These are phyloP conservation scores for Gymnopus androsaceus DNA, from an alignment of 1,284 basidiomycete species.

Conservation along the genomic window DNA sequence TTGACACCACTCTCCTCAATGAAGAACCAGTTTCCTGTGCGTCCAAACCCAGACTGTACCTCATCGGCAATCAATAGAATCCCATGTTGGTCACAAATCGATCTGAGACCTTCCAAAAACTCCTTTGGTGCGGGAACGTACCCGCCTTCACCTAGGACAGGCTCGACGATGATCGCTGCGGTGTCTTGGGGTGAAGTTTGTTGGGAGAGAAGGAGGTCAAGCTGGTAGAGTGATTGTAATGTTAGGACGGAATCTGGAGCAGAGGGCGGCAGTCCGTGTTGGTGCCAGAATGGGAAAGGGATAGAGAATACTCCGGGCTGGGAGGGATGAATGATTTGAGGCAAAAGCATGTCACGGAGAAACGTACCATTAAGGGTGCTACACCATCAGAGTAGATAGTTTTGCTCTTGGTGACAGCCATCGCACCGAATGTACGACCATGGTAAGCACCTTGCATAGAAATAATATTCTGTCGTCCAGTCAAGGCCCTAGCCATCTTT, in stretches of 20 bases:
- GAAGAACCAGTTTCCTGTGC: slow-evolving; percentile 87
- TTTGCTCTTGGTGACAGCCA: slow-evolving; percentile 89
- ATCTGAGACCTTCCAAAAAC: slow-evolving; percentile 80
- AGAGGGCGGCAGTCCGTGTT: slow-evolving; percentile 64
- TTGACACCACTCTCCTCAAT: slow-evolving; percentile 78
- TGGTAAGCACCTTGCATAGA: slow-evolving; percentile 70
- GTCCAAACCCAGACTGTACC: slow-evolving; percentile 88
- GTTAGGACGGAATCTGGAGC: slow-evolving; percentile 72
- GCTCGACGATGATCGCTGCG: slow-evolving; percentile 90
- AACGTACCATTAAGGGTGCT: slow-evolving; percentile 77
- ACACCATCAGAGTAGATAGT: slow-evolving; percentile 84
- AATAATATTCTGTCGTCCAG: slow-evolving; percentile 85
- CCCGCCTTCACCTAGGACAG: slow-evolving; percentile 91
- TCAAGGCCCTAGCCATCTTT: slow-evolving; percentile 79
- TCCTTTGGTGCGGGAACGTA: slow-evolving; percentile 87
- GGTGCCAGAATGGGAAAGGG: slow-evolving; percentile 95
- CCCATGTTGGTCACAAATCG: slow-evolving; percentile 84
- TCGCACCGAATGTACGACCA: slow-evolving; percentile 43
- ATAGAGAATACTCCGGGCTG: slow-evolving; percentile 84
- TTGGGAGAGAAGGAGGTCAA: slow-evolving; percentile 83
- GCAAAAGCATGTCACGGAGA: neutral
- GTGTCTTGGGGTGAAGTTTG: slow-evolving; percentile 86
- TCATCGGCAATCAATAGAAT: slow-evolving; percentile 86
- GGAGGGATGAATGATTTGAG: slow-evolving; percentile 7
- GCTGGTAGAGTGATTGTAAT: slow-evolving; percentile 74